These are phyloP conservation scores for Ophiocytium majus DNA, from an alignment of 352 stramenopile genomes.

Conservation along the genomic window DNA sequence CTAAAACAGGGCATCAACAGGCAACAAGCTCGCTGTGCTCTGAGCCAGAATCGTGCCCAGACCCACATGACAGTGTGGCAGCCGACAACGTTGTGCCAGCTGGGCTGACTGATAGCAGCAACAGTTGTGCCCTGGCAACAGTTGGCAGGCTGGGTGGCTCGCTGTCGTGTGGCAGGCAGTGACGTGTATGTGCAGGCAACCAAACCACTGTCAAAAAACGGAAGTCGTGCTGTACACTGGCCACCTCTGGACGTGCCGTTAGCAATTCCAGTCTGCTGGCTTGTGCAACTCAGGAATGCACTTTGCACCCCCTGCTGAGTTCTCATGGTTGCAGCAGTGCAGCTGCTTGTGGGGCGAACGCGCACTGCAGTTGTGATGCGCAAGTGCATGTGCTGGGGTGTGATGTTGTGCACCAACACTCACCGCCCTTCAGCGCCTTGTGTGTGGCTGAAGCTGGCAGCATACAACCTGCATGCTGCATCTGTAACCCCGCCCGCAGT, in stretches of 20 bases:
- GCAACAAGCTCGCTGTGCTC: no score
- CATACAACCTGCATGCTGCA: constrained; percentile 31
- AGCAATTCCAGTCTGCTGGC: not conserved
- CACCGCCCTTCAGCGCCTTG: constrained; percentile 1
- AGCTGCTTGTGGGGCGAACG: not conserved
- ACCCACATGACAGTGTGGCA: not conserved
- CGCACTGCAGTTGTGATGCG: not conserved
- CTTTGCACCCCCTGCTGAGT: no score
- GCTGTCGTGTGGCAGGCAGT: no score
- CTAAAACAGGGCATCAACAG: not conserved
- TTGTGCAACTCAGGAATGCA: not conserved
- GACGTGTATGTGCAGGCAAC: no score
- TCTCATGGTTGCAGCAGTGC: no score
- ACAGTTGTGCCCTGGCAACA: no score
- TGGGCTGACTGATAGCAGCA: not conserved
- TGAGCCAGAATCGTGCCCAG: no score
- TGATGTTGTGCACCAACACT: no score
- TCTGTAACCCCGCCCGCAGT: not conserved
- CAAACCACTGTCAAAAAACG: no score
- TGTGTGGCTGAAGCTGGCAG: constrained; percentile 23
- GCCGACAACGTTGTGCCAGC: not conserved
- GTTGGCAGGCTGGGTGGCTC: no score
- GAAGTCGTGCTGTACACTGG: no score
- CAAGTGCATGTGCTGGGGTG: no score
- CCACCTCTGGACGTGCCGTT: not conserved